Percentiles rank a stretch among this genome's conserved stretches.
Evolutionary conservation across 2,329 filamentous ascomycete species (phyloP).

Genomic region (Cladophialophora psammophila): DNA sequence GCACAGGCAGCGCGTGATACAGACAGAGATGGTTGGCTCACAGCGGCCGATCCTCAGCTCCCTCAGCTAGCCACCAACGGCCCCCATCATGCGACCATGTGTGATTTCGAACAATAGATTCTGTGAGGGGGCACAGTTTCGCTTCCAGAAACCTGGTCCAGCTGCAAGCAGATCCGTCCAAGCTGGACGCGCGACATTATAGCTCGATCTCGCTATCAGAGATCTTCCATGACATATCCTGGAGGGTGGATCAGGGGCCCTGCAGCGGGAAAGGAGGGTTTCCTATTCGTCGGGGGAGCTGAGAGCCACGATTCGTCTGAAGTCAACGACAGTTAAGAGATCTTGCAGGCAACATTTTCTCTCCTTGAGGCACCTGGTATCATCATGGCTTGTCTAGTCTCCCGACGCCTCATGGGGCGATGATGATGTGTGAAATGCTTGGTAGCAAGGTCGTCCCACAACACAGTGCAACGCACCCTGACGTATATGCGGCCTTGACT

Average conservation of each 20-base stretch:
- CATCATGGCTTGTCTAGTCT: not conserved
- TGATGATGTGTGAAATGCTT: not conserved
- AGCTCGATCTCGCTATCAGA: constrained; percentile 2
- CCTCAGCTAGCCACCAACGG: constrained; percentile 15
- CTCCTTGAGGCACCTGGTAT: not conserved
- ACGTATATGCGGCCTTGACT: not conserved
- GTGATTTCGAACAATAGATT: not conserved
- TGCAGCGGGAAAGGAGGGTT: not conserved
- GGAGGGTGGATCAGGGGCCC: constrained; percentile 10
- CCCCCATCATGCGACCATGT: constrained; percentile 2
- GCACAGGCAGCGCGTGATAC: not conserved
- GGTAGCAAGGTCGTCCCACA: not conserved
- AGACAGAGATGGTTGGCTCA: constrained; percentile 14
- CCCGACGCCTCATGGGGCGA: not conserved
- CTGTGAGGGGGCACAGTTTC: not conserved
- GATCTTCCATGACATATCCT: constrained; percentile 8
- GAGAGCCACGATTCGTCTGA: constrained; percentile 13
- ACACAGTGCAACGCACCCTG: not conserved
- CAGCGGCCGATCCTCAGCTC: constrained; percentile 8
- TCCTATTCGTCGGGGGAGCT: constrained; percentile 12
- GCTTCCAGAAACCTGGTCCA: constrained; percentile 1
- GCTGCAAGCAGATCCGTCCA: constrained; percentile 1
- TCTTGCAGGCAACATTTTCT: not conserved
- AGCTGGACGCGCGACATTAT: constrained; percentile 12
- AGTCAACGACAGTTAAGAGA: constrained; percentile 7